Percentiles rank a stretch among this genome's conserved stretches.
phyloP scores from a whole-genome alignment of 2,329 filamentous ascomycete genomes.

The Trichophyton benhamiae region DNA sequence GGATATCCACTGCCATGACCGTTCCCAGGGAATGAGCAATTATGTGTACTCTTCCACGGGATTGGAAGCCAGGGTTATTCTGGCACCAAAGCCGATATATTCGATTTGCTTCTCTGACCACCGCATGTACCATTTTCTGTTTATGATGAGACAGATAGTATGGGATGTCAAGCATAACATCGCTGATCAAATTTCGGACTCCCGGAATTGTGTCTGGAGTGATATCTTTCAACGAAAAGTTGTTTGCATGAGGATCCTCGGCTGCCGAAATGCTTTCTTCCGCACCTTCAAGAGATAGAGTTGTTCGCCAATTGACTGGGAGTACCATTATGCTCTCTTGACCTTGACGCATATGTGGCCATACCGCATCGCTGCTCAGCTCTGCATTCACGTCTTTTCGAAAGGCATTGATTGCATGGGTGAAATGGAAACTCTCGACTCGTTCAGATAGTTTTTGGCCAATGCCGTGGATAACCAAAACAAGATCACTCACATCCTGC shows the following conservation, averaged over 20 bases:
- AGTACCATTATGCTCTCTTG: constrained; percentile 87
- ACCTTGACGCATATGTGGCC: constrained; percentile 58
- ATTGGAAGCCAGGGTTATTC: constrained; percentile 78
- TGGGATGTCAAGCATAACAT: constrained; percentile 96
- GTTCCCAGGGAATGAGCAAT: constrained; percentile 90
- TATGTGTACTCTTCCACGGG: constrained; percentile 74
- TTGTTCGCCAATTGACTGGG: constrained; percentile 87
- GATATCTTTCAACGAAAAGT: constrained; percentile 70
- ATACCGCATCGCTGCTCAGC: constrained; percentile 60
- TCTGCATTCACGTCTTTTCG: constrained; percentile 77
- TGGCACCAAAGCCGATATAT: constrained; percentile 92
- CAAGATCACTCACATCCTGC: constrained; percentile 68
- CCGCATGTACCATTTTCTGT: constrained; percentile 80
- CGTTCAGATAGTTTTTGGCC: constrained; percentile 91
- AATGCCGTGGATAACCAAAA: constrained; percentile 88
- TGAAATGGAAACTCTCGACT: constrained; percentile 94
- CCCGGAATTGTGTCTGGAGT: constrained; percentile 82
- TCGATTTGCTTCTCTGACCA: constrained; percentile 81
- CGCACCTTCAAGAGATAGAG: constrained; percentile 74
- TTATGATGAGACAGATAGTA: constrained; percentile 98
- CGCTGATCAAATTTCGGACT: constrained; percentile 85
- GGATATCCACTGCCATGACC: constrained; percentile 83
- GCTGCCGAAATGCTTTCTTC: constrained; percentile 42
- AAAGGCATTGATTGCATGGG: constrained; percentile 86
- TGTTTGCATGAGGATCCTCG: constrained; percentile 47